These are phyloP conservation scores for California macrophylla DNA, from an alignment of 441 rosid species.

Conservation along the genomic window DNA sequence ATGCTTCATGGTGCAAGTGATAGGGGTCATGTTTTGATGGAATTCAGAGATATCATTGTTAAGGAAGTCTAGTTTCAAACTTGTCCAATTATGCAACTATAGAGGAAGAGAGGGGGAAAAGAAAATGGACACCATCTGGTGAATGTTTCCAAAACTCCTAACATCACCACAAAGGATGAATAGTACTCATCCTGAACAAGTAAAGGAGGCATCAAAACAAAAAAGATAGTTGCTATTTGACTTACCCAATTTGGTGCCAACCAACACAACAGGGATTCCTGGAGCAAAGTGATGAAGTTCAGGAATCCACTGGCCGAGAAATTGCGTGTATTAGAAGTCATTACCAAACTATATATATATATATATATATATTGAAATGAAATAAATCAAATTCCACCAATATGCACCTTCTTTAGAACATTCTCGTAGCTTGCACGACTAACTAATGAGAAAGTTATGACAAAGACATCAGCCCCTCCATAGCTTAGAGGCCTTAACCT, in stretches of 20 bases:
- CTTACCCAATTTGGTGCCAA: constrained; percentile 91
- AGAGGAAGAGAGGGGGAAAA: too few relatives aligned
- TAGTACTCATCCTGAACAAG: background rate
- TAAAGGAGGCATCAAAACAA: background rate
- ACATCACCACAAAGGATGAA: background rate
- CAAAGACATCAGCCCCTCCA: background rate
- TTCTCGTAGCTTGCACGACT: background rate
- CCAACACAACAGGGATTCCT: constrained; percentile 79
- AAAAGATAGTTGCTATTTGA: background rate
- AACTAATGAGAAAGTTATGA: background rate
- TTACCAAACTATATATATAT: background rate
- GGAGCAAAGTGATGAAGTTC: constrained; percentile 92
- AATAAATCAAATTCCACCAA: background rate
- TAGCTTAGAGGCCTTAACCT: background rate
- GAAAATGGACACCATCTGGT: too few relatives aligned
- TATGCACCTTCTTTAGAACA: constrained; percentile 16
- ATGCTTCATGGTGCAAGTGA: too few relatives aligned
- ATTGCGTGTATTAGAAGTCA: constrained; percentile 19
- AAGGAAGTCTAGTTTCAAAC: too few relatives aligned
- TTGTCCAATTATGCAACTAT: too few relatives aligned
- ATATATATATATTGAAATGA: background rate
- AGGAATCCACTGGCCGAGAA: constrained; percentile 71
- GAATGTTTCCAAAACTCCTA: background rate
- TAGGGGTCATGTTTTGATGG: too few relatives aligned
- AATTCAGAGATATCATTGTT: too few relatives aligned